Base-by-base conservation (phyloP, 352 stramenopile genomes). In the Globisporangium nunn region DNA sequence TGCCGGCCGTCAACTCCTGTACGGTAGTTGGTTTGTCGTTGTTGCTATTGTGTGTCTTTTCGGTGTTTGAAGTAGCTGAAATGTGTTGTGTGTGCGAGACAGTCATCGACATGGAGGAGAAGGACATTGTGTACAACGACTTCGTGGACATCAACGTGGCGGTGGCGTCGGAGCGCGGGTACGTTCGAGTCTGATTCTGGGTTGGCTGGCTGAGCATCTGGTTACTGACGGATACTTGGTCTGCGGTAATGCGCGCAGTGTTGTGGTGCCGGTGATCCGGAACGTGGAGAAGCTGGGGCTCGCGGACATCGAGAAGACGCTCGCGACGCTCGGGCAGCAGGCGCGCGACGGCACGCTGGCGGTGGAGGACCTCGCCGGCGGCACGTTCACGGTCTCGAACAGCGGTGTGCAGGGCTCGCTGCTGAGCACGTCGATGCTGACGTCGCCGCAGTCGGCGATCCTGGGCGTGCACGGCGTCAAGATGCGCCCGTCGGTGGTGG, bases 391-490 rank as follows among this genome's bases (percentile, higher is more conserved):
- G 33, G 98, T 99, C 65, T 96, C 91, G 37, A 99, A 99, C 73
- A 96, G 96, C 54, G 96, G 96, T 49, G 96, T 99, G 54, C 79
- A 88, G 68, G 97, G 97, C 63, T 98, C 91, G 54, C 71, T 99
- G n/a, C 91, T 99, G 78, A 97, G 96, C 62, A 99, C 97, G 45
- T 97, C 96, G 48, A 99, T 99, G 79, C 96, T 99, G 74, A 98
- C 98, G 72, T 86, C 92, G 23, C 97, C 97, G 39, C 97, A 99
- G 70, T 97, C 86, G 56, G 97, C 97, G 49, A 98, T 99, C 70
- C 86, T 99, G 40, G 95, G 96, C 57, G 98, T 99, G 82, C 97
- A 99, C 73, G 95, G 93, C 43, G 98, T 97, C 39, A 98, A 99
- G 77, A 97, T 98, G 87, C 84, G 97, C 60, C 81, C 97, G 39